Base-by-base conservation (phyloP, 1,139 yeast genomes). In the Debaryomycetaceae sp. region DNA sequence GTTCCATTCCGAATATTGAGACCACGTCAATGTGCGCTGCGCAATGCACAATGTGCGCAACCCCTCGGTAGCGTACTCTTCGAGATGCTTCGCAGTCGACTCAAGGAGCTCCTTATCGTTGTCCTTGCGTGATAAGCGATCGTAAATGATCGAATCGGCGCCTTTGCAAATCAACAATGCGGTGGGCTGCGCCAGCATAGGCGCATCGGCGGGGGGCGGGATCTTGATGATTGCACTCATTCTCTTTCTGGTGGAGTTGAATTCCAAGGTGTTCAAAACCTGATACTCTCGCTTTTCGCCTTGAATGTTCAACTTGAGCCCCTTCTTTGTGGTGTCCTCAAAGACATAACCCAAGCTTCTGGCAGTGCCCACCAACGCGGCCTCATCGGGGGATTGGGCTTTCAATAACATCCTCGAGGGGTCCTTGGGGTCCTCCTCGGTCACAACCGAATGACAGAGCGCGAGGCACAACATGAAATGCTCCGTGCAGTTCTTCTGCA, bases 161-260 rank as follows among this genome's bases (percentile, higher is more conserved):
- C 75, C 75, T 45, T 68, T 68, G 50, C 73, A 67, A 29, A 66
- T 58, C 36, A 67, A 56, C 20, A 66, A 51, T 1, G 68, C 71
- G 31, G 52, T 65, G 6, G 62, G 57, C 41, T 60, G 63, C 13
- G 50, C 66, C 12, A 50, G 46, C 16, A 51, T 54, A 10, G 42
- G 42, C 17, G 48, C 53, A n/a, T 54, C 46, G 11, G 43, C 43
- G 14, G 54, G 65, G 20, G 58, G 56, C 5, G 78, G 77, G 3
- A 63, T 53, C 74, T 83, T 66, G 26, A 89, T 73, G 43, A 91
- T 84, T 10, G 91, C 88, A 67, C 95, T 85, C 97, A 89, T 91
- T 65, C 97, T 61, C 48, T 66, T 67, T 46, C 74, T 58, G 2
- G 74, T 66, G 10, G 73, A 66, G 42, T 67, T 71, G 51, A 76